Evolutionary conservation across 2,329 filamentous ascomycete genomes (phyloP), one percentile per base, ranked within the genome.

Genomic region (Akanthomyces dipterigenus): DNA sequence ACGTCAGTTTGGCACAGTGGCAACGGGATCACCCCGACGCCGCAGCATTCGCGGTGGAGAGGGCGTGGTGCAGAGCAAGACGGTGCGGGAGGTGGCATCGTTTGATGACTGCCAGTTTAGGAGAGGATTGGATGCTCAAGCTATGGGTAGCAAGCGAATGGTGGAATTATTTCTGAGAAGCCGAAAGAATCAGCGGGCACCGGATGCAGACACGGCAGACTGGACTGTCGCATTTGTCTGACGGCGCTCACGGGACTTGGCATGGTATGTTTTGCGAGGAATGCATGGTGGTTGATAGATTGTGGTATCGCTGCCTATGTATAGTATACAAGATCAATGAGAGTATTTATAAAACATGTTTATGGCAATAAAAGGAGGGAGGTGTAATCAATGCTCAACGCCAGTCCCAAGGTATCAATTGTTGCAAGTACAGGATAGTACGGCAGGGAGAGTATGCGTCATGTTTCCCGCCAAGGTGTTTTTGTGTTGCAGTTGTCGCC

Each of bases 91-190:
- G 50, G 59, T 20, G 65, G 1, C 65, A 9, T 51, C 18, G 55
- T 40, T 8, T 62, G 55, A 31, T 63, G 66, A 22, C 62, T 46
- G 31, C 62, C 22, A 48, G 63, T 11, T 50, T 36, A 57, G 62
- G 1, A 60, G 58, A 22, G 65, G 69, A 7, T 62, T 64, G 60
- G 71, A 75, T 43, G 68, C 70, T 0, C 75, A 78, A 62, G 69
- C 68, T 0, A 68, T 76, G 63, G 78, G 78, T 2, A 80, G 80
- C 65, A 78, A 78, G 68, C 73, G 73, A 46, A 83, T 84, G 78
- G 81, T 84, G 8, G 81, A 84, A 57, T 62, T 79, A 54, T 84
- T 84, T 66, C 70, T 84, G 31, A 82, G 73, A 63, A 81, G 76
- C 51, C 75, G 81, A 20, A 74, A 77, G 18, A 77, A 70, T 63